Base-by-base conservation (phyloP, 2,329 filamentous ascomycete genomes). In the Alternaria incomplexa region DNA sequence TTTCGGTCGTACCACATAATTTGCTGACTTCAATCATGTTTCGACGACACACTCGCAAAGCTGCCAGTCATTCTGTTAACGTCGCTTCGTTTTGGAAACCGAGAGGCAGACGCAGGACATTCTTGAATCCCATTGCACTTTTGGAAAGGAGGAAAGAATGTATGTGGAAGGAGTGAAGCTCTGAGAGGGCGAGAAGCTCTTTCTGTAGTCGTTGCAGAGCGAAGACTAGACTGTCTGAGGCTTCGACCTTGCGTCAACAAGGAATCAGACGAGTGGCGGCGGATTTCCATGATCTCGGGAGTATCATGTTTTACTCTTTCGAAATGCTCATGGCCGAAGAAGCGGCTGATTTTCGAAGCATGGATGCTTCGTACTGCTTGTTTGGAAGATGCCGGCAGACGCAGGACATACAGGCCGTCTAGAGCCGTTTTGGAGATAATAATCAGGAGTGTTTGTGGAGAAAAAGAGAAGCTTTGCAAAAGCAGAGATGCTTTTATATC, bases 201-300 rank as follows among this genome's bases (percentile, higher is more conserved):
- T 36, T n/a, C n/a, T 9, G 0, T 36, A 36, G 32, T 36, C 32
- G 32, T 5, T n/a, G 15, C 15, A 36, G 32, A 36, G 32, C 7
- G 0, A n/a, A 0, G 4, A n/a, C 7, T 36, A 36, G 7, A 36
- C 32, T n/a, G 2, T 0, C n/a, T n/a, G 4, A 5, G 32, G 32
- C 8, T 36, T 36, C 8, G 7, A 5, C 32, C 32, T 36, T 10
- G 8, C 32, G 32, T 15, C 4, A 1, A 36, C 15, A 36, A 36
- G 4, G 8, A 10, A 0, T 36, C 15, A 36, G 32, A 0, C n/a
- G 8, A 36, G 15, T n/a, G 15, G 32, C 32, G 8, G 32, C 8
- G 15, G 8, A 36, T 36, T 36, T n/a, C 32, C 32, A n/a, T 36
- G 4, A 1, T 32, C 1, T 0, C 2, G 3, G 30, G 0, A 36